Base-by-base conservation (phyloP, 2,329 filamentous ascomycete genomes). In the Penicillium fuscoglaucum region DNA sequence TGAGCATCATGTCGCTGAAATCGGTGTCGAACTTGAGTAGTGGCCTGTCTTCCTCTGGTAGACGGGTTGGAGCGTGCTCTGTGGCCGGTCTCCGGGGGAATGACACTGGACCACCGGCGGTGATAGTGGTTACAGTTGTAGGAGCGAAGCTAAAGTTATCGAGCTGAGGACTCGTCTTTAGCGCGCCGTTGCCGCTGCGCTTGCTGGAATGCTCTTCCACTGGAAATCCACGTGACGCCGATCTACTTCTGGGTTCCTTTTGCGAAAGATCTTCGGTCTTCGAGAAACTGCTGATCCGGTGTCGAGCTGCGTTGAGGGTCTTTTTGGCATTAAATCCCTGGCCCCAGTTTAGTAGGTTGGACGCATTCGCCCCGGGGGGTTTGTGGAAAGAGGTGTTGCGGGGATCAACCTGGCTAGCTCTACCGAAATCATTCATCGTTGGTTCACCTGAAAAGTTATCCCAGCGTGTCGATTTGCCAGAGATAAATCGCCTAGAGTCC, bases 381-480 rank as follows among this genome's bases (percentile, higher is more conserved):
- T 71, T 71, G 31, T 70, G 62, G n/a, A 71, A 70, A 33, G 59
- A 65, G 8, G 65, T 56, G 43, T 59, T 64, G 33, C 82, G 80
- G 19, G 87, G 83, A 60, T 81, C 83, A 28, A 84, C 81, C 60
- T 84, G 84, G 40, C 81, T 82, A 28, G 82, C 76, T 58, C 80
- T 83, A 15, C 86, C 85, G 48, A 77, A 80, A 21, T 80, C 74
- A 55, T 77, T 82, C n/a, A 78, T 81, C 6, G 84, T 87, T 40
- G 85, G 84, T 67, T 90, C 87, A 9, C 86, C 87, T 3, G 87
- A 87, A 69, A 83, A 84, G 48, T 83, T 83, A 73, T 90, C 86
- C 87, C 87, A 89, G 65, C 64, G 64, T n/a, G 72, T 71, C 41
- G 57, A 44, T 55, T 61, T 37, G 10, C 62, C 47, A 17, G 53